Evolutionary conservation across 2,329 filamentous ascomycete genomes (phyloP).

Genomic region (Monosporascus sp.): DNA sequence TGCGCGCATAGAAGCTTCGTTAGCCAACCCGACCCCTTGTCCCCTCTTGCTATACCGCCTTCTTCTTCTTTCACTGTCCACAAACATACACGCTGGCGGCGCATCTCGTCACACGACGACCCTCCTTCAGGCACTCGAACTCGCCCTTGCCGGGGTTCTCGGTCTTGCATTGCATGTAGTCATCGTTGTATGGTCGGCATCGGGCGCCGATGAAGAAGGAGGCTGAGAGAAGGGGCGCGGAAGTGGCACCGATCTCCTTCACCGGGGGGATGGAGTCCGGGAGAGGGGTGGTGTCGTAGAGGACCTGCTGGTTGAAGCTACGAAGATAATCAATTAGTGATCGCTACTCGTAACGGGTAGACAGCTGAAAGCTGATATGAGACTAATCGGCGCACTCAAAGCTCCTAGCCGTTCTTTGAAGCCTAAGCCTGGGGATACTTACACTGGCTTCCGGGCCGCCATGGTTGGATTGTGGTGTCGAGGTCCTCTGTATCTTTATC

Average conservation of each 20-base stretch:
- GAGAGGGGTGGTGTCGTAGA: constrained; percentile 94
- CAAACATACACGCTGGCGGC: constrained; percentile 92
- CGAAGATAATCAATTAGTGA: constrained; percentile 21
- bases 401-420: neutral
- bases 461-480: constrained; percentile 40
- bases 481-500: constrained; percentile 5
- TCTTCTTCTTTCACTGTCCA: constrained; percentile 24
- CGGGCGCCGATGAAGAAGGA: constrained; percentile 96
- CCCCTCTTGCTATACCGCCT: neutral
- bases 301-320: constrained; percentile 91
- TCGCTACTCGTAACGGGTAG: neutral
- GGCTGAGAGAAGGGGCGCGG: constrained; percentile 85
- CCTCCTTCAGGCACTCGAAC: constrained; percentile 92
- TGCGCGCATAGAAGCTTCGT: constrained; percentile 30
- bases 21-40: constrained; percentile 1
- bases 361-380: neutral
- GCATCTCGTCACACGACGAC: constrained; percentile 92
- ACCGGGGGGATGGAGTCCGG: constrained; percentile 89
- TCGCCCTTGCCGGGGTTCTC: constrained; percentile 89
- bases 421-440: constrained; percentile 24
- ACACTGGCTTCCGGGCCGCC: constrained; percentile 58
- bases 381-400: constrained; percentile 11
- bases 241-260: constrained; percentile 87
- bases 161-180: constrained; percentile 99
- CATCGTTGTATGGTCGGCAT: constrained; percentile 94